Conservation (phyloP, 495 filamentous ascomycete genomes). For the Penicillium canescens region DNA sequence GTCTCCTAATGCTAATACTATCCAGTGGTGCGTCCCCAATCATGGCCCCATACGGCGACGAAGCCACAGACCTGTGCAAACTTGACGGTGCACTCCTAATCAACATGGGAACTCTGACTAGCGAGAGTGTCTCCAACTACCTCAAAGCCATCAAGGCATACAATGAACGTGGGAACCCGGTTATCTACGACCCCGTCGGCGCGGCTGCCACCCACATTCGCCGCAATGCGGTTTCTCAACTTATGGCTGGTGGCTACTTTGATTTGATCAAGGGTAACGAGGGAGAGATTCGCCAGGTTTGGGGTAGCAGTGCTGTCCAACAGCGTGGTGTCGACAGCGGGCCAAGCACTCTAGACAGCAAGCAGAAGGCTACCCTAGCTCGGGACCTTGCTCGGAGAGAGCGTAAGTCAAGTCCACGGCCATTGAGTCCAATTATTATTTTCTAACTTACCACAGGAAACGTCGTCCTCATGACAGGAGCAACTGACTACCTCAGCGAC, state of each 20-base stretch:
- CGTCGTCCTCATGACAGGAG: slow-evolving; percentile 84
- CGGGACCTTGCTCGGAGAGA: slow-evolving; percentile 65
- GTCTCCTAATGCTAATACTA: slow-evolving; percentile 9
- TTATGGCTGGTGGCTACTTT: slow-evolving; percentile 76
- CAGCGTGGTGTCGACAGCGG: slow-evolving; percentile 90
- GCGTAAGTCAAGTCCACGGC: slow-evolving; percentile 27
- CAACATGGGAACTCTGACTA: slow-evolving; percentile 91
- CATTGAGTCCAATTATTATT: not conserved
- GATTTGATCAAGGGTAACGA: slow-evolving; percentile 95
- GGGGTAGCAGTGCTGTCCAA: slow-evolving; percentile 50
- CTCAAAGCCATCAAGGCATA: slow-evolving; percentile 69
- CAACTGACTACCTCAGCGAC: slow-evolving; percentile 76
- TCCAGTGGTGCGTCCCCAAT: slow-evolving; percentile 80
- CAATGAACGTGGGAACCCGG: slow-evolving; percentile 69
- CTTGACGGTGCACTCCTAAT: slow-evolving; percentile 73
- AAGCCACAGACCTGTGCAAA: slow-evolving; percentile 74
- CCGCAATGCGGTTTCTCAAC: slow-evolving; percentile 64
- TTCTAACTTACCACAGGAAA: slow-evolving; percentile 39
- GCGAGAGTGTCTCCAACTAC: slow-evolving; percentile 69
- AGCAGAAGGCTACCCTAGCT: slow-evolving; percentile 61
- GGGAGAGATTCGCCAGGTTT: slow-evolving; percentile 78
- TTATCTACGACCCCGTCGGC: slow-evolving; percentile 90
- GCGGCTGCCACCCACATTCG: slow-evolving; percentile 79
- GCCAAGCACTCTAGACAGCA: slow-evolving; percentile 50
- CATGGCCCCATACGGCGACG: slow-evolving; percentile 85